Base-by-base conservation (phyloP, 352 stramenopile species). In the Phytophthora pinifolia region DNA sequence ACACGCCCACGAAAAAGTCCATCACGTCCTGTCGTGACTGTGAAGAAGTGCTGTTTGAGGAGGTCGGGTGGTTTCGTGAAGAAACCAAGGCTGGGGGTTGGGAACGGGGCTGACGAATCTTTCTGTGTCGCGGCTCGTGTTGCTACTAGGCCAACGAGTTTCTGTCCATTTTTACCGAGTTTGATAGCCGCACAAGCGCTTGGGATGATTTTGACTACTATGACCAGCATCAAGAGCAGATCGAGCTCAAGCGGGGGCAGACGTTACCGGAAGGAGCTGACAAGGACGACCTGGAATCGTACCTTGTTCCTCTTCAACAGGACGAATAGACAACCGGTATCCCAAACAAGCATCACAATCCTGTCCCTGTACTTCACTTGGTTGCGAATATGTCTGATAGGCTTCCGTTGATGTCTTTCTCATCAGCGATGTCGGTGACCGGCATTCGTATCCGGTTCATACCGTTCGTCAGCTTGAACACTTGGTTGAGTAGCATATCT, bases 171-270 rank as follows among this genome's bases (percentile, higher is more conserved):
- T 92, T 87, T 49, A 77, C 71, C 3, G 56, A 62, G 18, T 88
- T 81, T 42, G 31, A 73, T 30, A 79, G 70, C 33, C 55, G 35
- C n/a, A 79, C 83, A n/a, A 89, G 72, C 57, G 76, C 80, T 39
- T 88, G 78, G 76, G 80, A 91, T 39, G 83, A 93, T 70, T 89
- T 79, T 59, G 64, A 62, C 37, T 48, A 87, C 46, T 89, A 85
- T 53, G 79, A 93, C 10, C 44, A 67, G 34, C 67, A 70, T 35
- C 80, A 93, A 56, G 36, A 60, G 36, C 54, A 67, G 18, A 49
- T 93, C 0, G 74, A 90, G 54, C 42, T 25, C 13, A 90, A 89
- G 65, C 72, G 80, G 13, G 68, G 68, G 14, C 41, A 89, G 2
- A 22, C 29, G 10, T 39, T 69, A 6, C 15, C 59, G 5, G 52